Conservation (phyloP, 2,329 filamentous ascomycete genomes). For the Curvularia verruculosa region DNA sequence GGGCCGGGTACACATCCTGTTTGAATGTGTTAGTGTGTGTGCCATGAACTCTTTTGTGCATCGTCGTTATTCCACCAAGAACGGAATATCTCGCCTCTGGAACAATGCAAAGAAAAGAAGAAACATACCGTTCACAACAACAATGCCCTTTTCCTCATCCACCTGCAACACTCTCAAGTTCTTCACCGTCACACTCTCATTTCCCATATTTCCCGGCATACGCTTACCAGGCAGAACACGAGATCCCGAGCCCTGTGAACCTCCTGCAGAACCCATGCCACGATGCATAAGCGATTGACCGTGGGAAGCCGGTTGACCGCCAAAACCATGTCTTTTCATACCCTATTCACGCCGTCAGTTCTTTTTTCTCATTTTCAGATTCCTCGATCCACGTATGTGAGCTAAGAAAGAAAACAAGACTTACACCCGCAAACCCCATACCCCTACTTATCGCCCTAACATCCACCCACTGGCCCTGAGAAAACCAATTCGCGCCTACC, state of each 20-base stretch:
- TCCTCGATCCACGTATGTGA: too few relatives aligned
- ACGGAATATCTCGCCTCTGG: too few relatives aligned
- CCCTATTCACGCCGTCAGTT: slow-evolving; percentile 55
- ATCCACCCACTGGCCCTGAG: slow-evolving; percentile 88
- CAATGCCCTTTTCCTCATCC: slow-evolving; percentile 82
- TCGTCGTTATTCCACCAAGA: too few relatives aligned
- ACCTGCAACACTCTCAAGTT: slow-evolving; percentile 89
- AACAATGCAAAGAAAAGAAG: neutral
- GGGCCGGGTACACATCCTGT: slow-evolving; percentile 79
- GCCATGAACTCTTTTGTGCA: too few relatives aligned
- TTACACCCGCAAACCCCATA: slow-evolving; percentile 85
- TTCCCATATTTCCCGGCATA: slow-evolving; percentile 97
- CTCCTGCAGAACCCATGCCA: slow-evolving; percentile 87
- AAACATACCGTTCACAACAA: slow-evolving; percentile 78
- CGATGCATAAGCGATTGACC: slow-evolving; percentile 95
- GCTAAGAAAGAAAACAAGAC: too few relatives aligned
- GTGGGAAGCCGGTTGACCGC: slow-evolving; percentile 88
- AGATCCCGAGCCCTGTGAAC: slow-evolving; percentile 88
- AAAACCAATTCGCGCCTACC: slow-evolving; percentile 88
- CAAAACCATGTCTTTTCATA: slow-evolving; percentile 95
- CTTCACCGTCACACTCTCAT: slow-evolving; percentile 84
- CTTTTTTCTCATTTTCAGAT: neutral
- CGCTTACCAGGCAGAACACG: slow-evolving; percentile 95
- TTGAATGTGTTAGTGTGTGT: neutral
- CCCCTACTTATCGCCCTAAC: slow-evolving; percentile 78